Conservation (phyloP, 331 rosid species). For the Cydonia oblonga region DNA sequence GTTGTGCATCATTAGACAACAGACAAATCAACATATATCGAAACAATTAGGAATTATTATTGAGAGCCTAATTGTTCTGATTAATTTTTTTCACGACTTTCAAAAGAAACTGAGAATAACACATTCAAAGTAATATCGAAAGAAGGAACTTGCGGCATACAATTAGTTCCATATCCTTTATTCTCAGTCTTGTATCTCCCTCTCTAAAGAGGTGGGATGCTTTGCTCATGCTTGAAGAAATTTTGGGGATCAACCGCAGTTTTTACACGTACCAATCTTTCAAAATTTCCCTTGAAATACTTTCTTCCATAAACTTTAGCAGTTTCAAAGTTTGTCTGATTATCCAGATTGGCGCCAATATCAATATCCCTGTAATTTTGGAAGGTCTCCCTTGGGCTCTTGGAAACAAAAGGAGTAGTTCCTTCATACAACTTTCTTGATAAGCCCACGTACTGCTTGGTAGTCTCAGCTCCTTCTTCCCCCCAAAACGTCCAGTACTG, state of each 20-base stretch:
- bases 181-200: background rate
- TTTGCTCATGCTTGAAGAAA: constrained; percentile 7
- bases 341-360: background rate
- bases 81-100: too few species aligned
- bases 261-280: background rate
- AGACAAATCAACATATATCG: too few species aligned
- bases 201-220: background rate
- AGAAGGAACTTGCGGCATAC: too few species aligned
- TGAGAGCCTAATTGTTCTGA: too few species aligned
- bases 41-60: too few species aligned
- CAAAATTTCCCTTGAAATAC: background rate
- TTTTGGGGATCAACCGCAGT: background rate
- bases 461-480: background rate
- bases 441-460: background rate
- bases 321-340: background rate
- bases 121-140: too few species aligned
- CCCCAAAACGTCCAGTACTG: background rate
- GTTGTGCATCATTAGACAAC: too few species aligned
- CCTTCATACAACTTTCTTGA: background rate
- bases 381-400: background rate
- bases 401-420: background rate
- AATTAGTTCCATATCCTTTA: too few species aligned
- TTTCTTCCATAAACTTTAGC: background rate
- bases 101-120: too few species aligned
- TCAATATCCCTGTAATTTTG: background rate